These are phyloP conservation scores for Coemansia sp. DNA, from an alignment of 192 early-diverging fungal genomes.

Conservation along the genomic window DNA sequence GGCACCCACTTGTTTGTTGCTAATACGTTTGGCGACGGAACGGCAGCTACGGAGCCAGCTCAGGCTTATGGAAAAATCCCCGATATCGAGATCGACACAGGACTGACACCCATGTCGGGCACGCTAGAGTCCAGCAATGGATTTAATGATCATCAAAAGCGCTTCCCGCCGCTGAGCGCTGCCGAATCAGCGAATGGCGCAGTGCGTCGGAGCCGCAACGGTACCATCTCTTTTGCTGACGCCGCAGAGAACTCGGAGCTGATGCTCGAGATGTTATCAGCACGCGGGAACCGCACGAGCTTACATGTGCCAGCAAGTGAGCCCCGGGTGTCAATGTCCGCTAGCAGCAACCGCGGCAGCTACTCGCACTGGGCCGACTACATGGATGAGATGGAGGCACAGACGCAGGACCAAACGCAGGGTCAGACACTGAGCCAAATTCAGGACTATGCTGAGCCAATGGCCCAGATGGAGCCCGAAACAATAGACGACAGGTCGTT, in stretches of 20 bases:
- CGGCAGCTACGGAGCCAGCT: neutral
- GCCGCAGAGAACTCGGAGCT: conserved; percentile 17
- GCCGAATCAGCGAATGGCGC: neutral
- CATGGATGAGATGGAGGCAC: neutral
- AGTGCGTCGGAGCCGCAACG: conserved; percentile 14
- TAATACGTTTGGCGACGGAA: neutral
- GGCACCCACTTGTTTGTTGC: conserved; percentile 11
- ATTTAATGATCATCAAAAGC: neutral
- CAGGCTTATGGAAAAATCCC: neutral
- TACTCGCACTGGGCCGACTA: conserved; percentile 23
- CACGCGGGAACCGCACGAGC: conserved; percentile 6
- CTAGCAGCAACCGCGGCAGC: conserved; percentile 18
- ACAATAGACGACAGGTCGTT: neutral
- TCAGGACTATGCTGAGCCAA: neutral
- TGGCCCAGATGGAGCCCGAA: neutral
- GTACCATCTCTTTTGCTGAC: conserved; percentile 34
- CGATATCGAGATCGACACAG: neutral
- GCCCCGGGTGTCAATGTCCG: neutral
- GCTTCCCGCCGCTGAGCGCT: conserved; percentile 6
- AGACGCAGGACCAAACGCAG: neutral
- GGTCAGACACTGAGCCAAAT: neutral
- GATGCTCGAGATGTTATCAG: conserved; percentile 12
- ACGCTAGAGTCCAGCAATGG: neutral
- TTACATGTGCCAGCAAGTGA: neutral
- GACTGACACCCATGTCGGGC: conserved; percentile 4